Percentiles rank a stretch among this genome's conserved stretches.
Evolutionary conservation across 176 grass and related monocot genomes (phyloP).

Genomic region (Oryza nivara): DNA sequence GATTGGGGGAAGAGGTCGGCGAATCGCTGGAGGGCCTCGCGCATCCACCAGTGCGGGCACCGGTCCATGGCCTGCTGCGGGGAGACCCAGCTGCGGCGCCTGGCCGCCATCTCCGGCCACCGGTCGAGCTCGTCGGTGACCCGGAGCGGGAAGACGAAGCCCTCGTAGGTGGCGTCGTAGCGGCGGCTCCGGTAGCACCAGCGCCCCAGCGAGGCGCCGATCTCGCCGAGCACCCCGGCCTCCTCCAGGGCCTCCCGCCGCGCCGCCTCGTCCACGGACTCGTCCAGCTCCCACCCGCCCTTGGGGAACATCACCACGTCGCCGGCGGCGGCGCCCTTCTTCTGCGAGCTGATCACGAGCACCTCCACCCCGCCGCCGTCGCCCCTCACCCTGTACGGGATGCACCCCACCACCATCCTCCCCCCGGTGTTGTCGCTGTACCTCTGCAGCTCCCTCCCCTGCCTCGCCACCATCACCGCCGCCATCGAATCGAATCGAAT

Average conservation of each 20-base stretch:
- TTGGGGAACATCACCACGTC: constrained; percentile 64
- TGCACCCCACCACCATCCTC: constrained; percentile 68
- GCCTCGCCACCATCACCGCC: constrained; percentile 61
- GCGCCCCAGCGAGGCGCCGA: constrained; percentile 31
- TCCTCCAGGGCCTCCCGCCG: constrained; percentile 69
- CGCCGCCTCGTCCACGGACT: constrained; percentile 64
- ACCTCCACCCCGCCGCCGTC: constrained; percentile 50
- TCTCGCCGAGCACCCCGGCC: constrained; percentile 59
- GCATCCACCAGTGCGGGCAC: constrained; percentile 50
- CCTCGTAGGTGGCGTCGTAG: constrained; percentile 57
- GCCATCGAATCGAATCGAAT: constrained; percentile 26
- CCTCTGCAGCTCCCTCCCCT: constrained; percentile 68
- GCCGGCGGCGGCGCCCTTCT: constrained; percentile 41
- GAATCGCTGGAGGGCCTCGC: constrained; percentile 41
- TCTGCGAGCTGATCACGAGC: constrained; percentile 67
- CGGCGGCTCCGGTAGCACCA: constrained; percentile 65
- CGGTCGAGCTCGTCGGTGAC: constrained; percentile 55
- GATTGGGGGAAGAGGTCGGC: neutral
- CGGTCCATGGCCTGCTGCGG: constrained; percentile 25
- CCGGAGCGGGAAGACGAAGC: constrained; percentile 56
- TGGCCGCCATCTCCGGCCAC: constrained; percentile 65
- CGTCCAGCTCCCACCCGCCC: constrained; percentile 79
- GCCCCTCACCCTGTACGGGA: constrained; percentile 46
- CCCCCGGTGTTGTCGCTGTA: constrained; percentile 63
- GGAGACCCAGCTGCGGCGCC: constrained; percentile 52